Evolutionary conservation across 2,329 filamentous ascomycete species (phyloP), one percentile per base, ranked within the genome.

Genomic region (Colletotrichum gigasporum): DNA sequence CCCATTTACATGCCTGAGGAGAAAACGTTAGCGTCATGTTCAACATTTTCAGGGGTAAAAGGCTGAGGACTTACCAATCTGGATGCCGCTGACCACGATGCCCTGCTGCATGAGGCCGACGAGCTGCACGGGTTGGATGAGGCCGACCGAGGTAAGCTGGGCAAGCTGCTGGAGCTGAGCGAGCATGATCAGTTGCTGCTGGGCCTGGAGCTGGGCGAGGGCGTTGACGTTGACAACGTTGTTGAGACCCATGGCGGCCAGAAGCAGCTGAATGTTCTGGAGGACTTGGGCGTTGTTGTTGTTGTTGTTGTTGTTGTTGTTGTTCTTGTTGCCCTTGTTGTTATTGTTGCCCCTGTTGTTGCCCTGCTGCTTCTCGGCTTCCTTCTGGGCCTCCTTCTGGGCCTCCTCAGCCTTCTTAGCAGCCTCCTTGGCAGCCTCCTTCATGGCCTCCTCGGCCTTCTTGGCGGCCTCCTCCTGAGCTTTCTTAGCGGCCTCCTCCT

Each of bases 21-120:
- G 16, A 11, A 18, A 22, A 11, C 11, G 32, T 60, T 54, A 47
- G 39, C 30, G 18, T 7, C 18, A 12, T 24, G 10, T 10, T 28
- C 10, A n/a, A 11, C 26, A 22, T n/a, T n/a, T n/a, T n/a, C n/a
- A n/a, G n/a, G 18, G 5, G 20, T 12, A 2, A 11, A 10, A 26
- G 22, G 70, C 70, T 47, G 60, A 51, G 30, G 66, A 70, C 72
- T 75, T 76, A 79, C 79, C 58, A 14, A 72, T 24, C 12, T 68
- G 66, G 37, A 69, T 45, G 8, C 67, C 66, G 42, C 61, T 66
- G 51, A 63, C 66, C 10, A 68, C 42, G 22, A 69, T 58, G 20
- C 67, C 68, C 65, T 71, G 67, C 58, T 70, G 67, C 58, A 73
- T 58, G 10, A 73, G 64, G 10, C 58, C 52, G 8, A 71, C 22